phyloP scores from a whole-genome alignment of 2,329 filamentous ascomycete species.

The Neofusicoccum ribis region DNA sequence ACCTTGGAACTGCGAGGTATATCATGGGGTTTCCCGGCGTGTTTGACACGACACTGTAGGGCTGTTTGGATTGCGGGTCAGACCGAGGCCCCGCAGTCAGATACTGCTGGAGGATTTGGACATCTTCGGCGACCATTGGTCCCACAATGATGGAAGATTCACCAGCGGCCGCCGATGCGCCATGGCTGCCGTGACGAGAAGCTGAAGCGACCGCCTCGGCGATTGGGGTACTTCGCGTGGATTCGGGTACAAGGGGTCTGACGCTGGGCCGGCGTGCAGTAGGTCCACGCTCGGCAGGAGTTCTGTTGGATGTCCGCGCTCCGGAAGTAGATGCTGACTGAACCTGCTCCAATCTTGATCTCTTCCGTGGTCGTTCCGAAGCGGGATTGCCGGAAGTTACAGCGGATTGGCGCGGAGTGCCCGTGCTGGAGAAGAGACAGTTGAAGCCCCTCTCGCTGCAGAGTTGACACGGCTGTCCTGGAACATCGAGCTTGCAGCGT shows the following conservation, averaged over 20 bases:
- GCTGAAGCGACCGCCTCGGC: not conserved
- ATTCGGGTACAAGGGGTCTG: not conserved
- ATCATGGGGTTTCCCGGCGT: constrained; percentile 42
- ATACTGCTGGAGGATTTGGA: constrained; percentile 43
- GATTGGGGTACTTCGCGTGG: not conserved
- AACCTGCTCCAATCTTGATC: constrained; percentile 31
- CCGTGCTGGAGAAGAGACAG: constrained; percentile 37
- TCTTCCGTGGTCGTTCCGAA: constrained; percentile 28
- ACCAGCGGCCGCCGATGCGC: constrained; percentile 28
- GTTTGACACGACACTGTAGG: constrained; percentile 54
- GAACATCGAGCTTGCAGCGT: constrained; percentile 43
- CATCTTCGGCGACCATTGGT: constrained; percentile 43
- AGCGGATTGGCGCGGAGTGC: constrained; percentile 21
- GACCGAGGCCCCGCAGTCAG: constrained; percentile 34
- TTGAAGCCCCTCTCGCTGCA: constrained; percentile 40
- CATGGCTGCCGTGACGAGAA: not conserved
- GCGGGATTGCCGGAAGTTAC: constrained; percentile 23
- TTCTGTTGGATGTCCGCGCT: constrained; percentile 28
- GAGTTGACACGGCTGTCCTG: constrained; percentile 40
- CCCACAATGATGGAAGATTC: constrained; percentile 42
- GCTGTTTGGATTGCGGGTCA: constrained; percentile 31
- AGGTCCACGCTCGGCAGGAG: constrained; percentile 29
- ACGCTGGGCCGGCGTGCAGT: constrained; percentile 12
- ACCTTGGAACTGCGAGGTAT: constrained; percentile 50
- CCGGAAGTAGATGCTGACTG: constrained; percentile 24